Evolutionary conservation across 2,329 filamentous ascomycete genomes (phyloP), one percentile per base, ranked within the genome.

Genomic region (Clathrospora elynae): DNA sequence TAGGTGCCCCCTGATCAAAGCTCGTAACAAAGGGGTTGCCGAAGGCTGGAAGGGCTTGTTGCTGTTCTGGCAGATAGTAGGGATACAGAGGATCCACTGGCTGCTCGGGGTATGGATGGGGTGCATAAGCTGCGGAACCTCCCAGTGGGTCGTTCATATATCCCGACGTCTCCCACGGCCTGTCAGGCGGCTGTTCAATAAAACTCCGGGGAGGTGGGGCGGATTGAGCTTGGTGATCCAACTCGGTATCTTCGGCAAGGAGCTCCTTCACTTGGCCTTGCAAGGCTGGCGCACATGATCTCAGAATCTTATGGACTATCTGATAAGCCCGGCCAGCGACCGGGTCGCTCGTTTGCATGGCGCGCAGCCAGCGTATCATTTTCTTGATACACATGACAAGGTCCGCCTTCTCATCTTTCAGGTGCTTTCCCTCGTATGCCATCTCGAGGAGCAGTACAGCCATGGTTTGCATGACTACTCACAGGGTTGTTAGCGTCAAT

Each of bases 391-490:
- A 57, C 0, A 38, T n/a, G 3, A 66, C 46, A 3, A 71, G 55
- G 2, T 61, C 45, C 0, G 58, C 40, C 4, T 52, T 54, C 14
- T 64, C 49, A 3, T 55, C 37, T 11, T 60, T 53, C n/a, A 63
- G 40, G 30, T 71, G 63, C 9, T 50, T 46, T 0, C 50, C 46
- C 6, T 60, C 49, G 17, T 66, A 67, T 3, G 62, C 65, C 31
- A 73, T 46, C 33, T 73, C 72, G 1, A 70, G 56, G 23, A 73
- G 57, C 12, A 73, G 49, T 11, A 73, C 57, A 9, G 65, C 59
- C 6, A 64, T 51, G 5, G 69, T 64, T 49, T 73, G 71, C 58
- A 73, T 68, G 5, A 73, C 58, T 59, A 34, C 9, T 14, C 13
- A 5, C 5, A 23, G 13, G 0, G 16, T 19, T 8, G 9, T 49